These are phyloP conservation scores for Ceratocystis cacaofunesta DNA, from an alignment of 2,329 filamentous ascomycete species.

Conservation along the genomic window DNA sequence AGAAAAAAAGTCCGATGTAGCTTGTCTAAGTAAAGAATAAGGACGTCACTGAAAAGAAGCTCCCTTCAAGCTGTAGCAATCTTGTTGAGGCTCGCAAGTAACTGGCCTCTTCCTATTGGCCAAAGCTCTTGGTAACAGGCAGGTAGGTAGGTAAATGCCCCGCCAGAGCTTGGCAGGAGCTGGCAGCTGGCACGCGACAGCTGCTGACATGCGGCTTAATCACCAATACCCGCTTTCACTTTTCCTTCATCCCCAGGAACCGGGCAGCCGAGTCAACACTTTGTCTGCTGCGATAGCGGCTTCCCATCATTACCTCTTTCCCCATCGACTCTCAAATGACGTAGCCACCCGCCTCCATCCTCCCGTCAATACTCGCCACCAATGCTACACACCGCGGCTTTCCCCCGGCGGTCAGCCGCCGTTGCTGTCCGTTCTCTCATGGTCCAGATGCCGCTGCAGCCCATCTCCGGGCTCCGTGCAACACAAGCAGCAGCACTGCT, in stretches of 20 bases:
- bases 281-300: no score
- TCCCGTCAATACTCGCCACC: background rate
- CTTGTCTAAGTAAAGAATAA: background rate
- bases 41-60: background rate
- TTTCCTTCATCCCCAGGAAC: background rate
- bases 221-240: background rate
- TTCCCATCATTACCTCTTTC: no score
- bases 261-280: no score
- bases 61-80: background rate
- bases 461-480: background rate
- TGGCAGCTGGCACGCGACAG: background rate
- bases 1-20: background rate
- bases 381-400: background rate
- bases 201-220: background rate
- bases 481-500: background rate
- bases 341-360: background rate
- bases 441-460: background rate
- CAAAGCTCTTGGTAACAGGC: background rate
- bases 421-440: background rate
- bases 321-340: background rate
- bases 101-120: constrained; percentile 4
- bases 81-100: background rate
- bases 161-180: background rate
- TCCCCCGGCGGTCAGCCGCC: background rate
- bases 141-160: background rate